phyloP scores from a whole-genome alignment of 2,329 filamentous ascomycete genomes.

The Aspergillus glaucus region DNA sequence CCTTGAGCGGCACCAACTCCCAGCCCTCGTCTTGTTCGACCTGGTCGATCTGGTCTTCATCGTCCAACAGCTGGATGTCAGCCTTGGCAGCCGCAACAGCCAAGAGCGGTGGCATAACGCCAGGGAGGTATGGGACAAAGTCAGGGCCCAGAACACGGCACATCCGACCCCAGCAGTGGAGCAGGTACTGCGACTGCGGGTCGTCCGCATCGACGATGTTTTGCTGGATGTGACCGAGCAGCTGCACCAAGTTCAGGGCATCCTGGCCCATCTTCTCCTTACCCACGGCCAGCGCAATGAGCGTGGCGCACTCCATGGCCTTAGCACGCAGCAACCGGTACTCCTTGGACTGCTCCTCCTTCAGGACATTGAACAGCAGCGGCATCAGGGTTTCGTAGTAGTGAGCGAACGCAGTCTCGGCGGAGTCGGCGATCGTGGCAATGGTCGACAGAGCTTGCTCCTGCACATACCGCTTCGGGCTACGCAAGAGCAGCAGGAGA shows the following conservation, averaged over 20 bases:
- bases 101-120: slow-evolving; percentile 88
- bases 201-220: slow-evolving; percentile 87
- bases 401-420: slow-evolving; percentile 86
- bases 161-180: slow-evolving; percentile 99
- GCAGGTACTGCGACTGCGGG: slow-evolving; percentile 90
- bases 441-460: slow-evolving; percentile 97
- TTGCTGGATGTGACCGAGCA: slow-evolving; percentile 79
- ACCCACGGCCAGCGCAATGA: slow-evolving; percentile 88
- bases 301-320: slow-evolving; percentile 96
- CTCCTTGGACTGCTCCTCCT: slow-evolving; percentile 87
- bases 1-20: slow-evolving; percentile 94
- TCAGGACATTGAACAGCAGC: slow-evolving; percentile 79
- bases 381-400: slow-evolving; percentile 98
- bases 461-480: slow-evolving; percentile 91
- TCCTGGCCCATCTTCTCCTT: slow-evolving; percentile 86
- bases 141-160: slow-evolving; percentile 85
- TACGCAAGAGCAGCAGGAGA: slow-evolving; percentile 80
- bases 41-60: slow-evolving; percentile 87
- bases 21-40: slow-evolving; percentile 94
- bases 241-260: slow-evolving; percentile 77
- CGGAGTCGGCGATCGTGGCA: slow-evolving; percentile 96
- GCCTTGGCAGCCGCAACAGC: slow-evolving; percentile 91
- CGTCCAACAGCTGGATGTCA: slow-evolving; percentile 91
- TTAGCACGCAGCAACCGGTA: slow-evolving; percentile 87
- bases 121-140: slow-evolving; percentile 86